phyloP scores from a whole-genome alignment of 2,329 filamentous ascomycete species.

The Hypoxylon sp. region DNA sequence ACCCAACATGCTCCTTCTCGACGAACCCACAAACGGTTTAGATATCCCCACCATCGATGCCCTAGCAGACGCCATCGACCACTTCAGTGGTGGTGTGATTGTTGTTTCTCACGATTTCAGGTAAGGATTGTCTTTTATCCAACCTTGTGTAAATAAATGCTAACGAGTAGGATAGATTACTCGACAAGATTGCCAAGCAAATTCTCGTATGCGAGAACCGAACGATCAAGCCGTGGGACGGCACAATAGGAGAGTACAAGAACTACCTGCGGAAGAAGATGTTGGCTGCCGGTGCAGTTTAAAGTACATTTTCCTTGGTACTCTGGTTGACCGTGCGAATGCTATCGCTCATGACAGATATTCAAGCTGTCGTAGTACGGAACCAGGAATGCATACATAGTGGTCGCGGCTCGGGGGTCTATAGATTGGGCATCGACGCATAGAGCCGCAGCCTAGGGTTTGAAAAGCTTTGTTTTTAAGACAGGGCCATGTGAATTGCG shows the following conservation, averaged over 20 bases:
- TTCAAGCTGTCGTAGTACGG: conserved; percentile 15
- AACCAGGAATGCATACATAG: conserved; percentile 19
- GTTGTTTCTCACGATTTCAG: conserved; percentile 99
- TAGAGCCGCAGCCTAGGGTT: conserved; percentile 45
- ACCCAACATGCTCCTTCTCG: conserved; percentile 97
- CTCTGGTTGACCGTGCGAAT: conserved; percentile 4
- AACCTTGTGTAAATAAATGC: conserved; percentile 15
- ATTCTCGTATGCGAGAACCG: conserved; percentile 99
- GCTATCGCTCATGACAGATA: neutral
- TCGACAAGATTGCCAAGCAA: conserved; percentile 99
- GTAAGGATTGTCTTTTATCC: conserved; percentile 66
- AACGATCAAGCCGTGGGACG: conserved; percentile 91
- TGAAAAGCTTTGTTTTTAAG: conserved; percentile 30
- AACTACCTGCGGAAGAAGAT: conserved; percentile 99
- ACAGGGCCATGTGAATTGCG: conserved; percentile 15
- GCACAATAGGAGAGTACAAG: conserved; percentile 95
- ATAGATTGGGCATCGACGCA: conserved; percentile 44
- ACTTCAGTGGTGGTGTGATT: conserved; percentile 95
- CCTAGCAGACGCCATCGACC: conserved; percentile 97
- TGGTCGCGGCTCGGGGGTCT: conserved; percentile 38
- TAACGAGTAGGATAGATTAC: conserved; percentile 72
- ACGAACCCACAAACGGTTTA: conserved; percentile 99
- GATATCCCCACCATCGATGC: conserved; percentile 99
- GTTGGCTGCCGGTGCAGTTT: conserved; percentile 88
- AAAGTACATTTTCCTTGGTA: conserved; percentile 57